These are phyloP conservation scores for Cryptococcus jaspeensis DNA, from an alignment of 1,284 basidiomycete genomes.

Conservation along the genomic window DNA sequence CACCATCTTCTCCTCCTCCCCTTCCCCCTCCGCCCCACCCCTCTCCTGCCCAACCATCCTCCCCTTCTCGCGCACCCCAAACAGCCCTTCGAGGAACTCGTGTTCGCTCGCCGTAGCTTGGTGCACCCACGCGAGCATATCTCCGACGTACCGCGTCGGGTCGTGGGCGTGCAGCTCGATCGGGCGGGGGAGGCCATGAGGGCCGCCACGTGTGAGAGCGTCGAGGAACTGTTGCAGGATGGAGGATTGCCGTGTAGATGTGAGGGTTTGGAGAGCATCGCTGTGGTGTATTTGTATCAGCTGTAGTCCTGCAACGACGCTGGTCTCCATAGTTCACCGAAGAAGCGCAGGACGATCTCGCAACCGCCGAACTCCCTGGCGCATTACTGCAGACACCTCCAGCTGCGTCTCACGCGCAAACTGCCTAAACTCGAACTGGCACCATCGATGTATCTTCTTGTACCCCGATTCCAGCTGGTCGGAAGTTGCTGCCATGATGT, in stretches of 20 bases:
- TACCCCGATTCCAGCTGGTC: slow-evolving; percentile 83
- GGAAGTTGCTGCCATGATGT: slow-evolving; percentile 82
- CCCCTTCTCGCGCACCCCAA: slow-evolving; percentile 65
- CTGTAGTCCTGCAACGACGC: not conserved
- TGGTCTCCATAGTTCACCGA: slow-evolving; percentile 57
- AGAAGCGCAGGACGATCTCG: slow-evolving; percentile 74
- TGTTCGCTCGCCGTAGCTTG: slow-evolving; percentile 91
- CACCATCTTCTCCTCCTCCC: slow-evolving; percentile 64
- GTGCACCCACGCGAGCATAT: slow-evolving; percentile 99
- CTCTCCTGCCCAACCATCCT: slow-evolving; percentile 63
- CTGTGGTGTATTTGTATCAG: slow-evolving; percentile 50
- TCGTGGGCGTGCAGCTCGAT: slow-evolving; percentile 98
- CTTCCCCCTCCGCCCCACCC: slow-evolving; percentile 43
- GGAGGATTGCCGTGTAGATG: slow-evolving; percentile 75
- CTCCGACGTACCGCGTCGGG: slow-evolving; percentile 90
- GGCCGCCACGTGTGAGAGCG: slow-evolving; percentile 85
- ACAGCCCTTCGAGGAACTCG: slow-evolving; percentile 84
- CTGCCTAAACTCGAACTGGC: slow-evolving; percentile 79
- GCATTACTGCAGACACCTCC: slow-evolving; percentile 71
- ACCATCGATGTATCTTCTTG: slow-evolving; percentile 83
- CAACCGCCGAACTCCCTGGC: slow-evolving; percentile 71
- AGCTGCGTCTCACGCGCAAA: slow-evolving; percentile 73
- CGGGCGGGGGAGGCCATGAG: slow-evolving; percentile 81
- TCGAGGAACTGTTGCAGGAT: slow-evolving; percentile 77
- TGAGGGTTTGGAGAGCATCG: slow-evolving; percentile 73